These are phyloP conservation scores for Pyrenula aspistea DNA, from an alignment of 495 filamentous ascomycete genomes.

Conservation along the genomic window DNA sequence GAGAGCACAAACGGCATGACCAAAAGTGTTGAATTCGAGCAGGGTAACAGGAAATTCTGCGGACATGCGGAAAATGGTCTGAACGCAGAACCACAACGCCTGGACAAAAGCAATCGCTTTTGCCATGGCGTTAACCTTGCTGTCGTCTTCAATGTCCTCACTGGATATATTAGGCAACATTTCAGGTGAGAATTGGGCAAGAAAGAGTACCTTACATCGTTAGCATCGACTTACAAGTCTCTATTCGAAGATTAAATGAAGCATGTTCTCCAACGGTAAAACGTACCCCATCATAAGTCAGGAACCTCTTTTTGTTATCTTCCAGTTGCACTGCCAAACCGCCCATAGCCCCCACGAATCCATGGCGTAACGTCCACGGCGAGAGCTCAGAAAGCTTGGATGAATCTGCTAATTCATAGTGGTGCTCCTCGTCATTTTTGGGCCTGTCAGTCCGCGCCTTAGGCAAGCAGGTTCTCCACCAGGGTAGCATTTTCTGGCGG, in stretches of 20 bases:
- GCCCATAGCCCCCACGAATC: conserved; percentile 4
- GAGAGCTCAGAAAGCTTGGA: background rate
- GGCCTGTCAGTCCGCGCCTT: background rate
- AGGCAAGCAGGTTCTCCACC: background rate
- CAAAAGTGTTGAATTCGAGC: conserved; percentile 21
- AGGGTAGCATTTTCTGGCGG: background rate
- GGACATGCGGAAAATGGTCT: conserved; percentile 10
- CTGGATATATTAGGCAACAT: conserved; percentile 9
- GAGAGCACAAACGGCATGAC: conserved; percentile 18
- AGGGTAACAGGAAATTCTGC: conserved; percentile 12
- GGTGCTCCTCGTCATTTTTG: background rate
- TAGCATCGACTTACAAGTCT: background rate
- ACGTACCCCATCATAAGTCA: background rate
- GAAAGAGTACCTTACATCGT: background rate
- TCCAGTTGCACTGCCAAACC: conserved; percentile 1
- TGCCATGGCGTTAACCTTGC: conserved; percentile 16
- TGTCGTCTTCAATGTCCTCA: conserved; percentile 15
- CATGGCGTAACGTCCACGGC: conserved; percentile 6
- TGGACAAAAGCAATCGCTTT: conserved; percentile 20
- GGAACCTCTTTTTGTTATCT: background rate
- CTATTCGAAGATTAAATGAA: no score
- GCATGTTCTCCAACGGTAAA: no score
- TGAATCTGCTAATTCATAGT: background rate
- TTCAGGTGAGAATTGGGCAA: background rate
- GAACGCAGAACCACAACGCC: conserved; percentile 18